Percentiles rank a stretch among this genome's conserved stretches.
phyloP scores from a whole-genome alignment of 2,329 filamentous ascomycete genomes.

The Trichoderma sp. region DNA sequence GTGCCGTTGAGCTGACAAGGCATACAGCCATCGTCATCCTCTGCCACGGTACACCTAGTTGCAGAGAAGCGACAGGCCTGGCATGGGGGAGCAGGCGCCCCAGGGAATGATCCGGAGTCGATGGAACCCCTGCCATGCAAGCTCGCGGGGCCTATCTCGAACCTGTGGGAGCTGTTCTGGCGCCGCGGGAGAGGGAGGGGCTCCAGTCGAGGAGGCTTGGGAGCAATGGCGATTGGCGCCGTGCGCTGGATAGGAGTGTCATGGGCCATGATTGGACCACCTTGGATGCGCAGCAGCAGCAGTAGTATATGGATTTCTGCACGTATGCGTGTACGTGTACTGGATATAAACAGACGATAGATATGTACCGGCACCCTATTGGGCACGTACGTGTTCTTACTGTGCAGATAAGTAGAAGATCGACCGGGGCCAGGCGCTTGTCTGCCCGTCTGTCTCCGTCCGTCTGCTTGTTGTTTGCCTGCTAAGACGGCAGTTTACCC shows the following conservation, averaged over 20 bases:
- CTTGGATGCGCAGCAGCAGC: neutral
- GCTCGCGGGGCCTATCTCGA: slow-evolving; percentile 53
- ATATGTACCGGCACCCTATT: neutral
- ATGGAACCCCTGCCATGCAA: slow-evolving; percentile 55
- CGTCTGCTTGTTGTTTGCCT: neutral
- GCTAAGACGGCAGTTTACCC: neutral
- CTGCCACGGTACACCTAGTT: slow-evolving; percentile 71
- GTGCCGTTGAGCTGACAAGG: slow-evolving; percentile 77
- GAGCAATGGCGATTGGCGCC: slow-evolving; percentile 66
- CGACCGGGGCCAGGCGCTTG: neutral
- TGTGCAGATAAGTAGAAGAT: slow-evolving; percentile 5
- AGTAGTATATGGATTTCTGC: neutral
- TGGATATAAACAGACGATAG: neutral
- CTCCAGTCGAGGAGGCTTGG: slow-evolving; percentile 54
- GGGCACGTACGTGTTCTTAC: neutral
- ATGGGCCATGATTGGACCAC: slow-evolving; percentile 47
- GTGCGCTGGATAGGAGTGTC: slow-evolving; percentile 59
- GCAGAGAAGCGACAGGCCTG: slow-evolving; percentile 75
- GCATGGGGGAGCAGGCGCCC: slow-evolving; percentile 58
- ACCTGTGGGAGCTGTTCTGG: slow-evolving; percentile 50
- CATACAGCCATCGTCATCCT: slow-evolving; percentile 75
- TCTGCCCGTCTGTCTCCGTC: neutral
- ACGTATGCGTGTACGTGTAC: neutral
- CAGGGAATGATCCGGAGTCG: slow-evolving; percentile 48
- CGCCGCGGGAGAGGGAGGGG: slow-evolving; percentile 46